Percentiles rank a stretch among this genome's conserved stretches.
phyloP scores from a whole-genome alignment of 768 basidiomycete species.

The Boletus coccyginus region DNA sequence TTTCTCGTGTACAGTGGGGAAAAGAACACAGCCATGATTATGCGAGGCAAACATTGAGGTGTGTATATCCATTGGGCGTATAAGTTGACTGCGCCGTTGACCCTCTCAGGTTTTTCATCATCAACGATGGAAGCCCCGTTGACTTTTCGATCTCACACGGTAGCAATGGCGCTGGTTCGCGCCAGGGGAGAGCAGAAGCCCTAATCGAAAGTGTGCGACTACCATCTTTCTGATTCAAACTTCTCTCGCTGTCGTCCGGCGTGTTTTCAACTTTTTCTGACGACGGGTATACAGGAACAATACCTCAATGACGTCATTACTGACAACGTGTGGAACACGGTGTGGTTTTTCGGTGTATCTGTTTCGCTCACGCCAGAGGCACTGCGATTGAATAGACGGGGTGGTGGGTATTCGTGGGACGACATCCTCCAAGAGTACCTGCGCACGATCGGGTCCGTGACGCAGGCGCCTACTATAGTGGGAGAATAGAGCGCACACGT shows the following conservation, averaged over 20 bases:
- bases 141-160: conserved; percentile 5
- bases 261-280: not conserved
- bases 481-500: not conserved
- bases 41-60: conserved; percentile 1
- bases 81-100: not conserved
- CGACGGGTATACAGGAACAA: not conserved
- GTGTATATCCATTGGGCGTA: not conserved
- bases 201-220: not conserved
- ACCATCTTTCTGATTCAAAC: not conserved
- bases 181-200: conserved; percentile 1
- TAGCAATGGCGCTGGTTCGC: not conserved
- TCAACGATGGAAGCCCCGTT: conserved; percentile 2
- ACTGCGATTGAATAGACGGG: not conserved
- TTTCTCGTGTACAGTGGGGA: not conserved
- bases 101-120: not conserved
- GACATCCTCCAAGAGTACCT: not conserved
- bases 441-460: not conserved
- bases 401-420: not conserved
- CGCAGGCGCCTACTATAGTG: too few species aligned
- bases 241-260: too few species aligned
- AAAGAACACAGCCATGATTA: conserved; percentile 1
- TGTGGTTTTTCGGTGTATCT: not conserved
- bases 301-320: conserved; percentile 1
- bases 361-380: not conserved
- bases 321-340: conserved; percentile 3